A percentile compares a stretch with the other conserved stretches of the same genome.
Conservation (phyloP, 768 basidiomycete species). For the Leccinum sublutescens region DNA sequence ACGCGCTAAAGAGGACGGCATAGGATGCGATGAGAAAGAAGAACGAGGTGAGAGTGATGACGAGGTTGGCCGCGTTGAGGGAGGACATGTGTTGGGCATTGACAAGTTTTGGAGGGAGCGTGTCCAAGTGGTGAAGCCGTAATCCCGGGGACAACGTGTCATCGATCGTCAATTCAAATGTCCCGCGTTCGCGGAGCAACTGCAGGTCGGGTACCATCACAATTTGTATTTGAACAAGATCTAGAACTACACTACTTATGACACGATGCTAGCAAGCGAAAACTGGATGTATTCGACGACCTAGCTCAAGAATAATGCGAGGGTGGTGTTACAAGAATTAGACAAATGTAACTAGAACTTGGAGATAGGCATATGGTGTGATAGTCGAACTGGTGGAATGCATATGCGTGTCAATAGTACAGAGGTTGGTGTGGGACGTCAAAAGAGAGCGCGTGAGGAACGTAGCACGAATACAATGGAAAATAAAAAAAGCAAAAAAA, state of each 20-base stretch:
- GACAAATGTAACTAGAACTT: constrained; percentile 19
- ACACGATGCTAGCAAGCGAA: constrained; percentile 14
- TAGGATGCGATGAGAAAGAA: constrained; percentile 62
- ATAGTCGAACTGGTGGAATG: constrained; percentile 20
- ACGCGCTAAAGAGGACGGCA: constrained; percentile 63
- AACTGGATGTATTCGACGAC: constrained; percentile 17
- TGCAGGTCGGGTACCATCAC: not conserved
- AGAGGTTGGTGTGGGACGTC: constrained; percentile 20
- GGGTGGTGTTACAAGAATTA: constrained; percentile 33
- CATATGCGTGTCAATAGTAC: constrained; percentile 23
- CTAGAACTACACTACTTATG: constrained; percentile 31
- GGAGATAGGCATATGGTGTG: constrained; percentile 24
- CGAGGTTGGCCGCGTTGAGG: constrained; percentile 43
- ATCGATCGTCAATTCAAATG: constrained; percentile 3
- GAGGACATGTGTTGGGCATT: constrained; percentile 25
- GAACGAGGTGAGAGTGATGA: constrained; percentile 44
- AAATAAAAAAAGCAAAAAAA: not conserved
- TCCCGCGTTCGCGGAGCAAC: constrained; percentile 11
- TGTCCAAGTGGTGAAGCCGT: constrained; percentile 22
- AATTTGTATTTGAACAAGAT: constrained; percentile 21
- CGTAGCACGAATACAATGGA: constrained; percentile 6
- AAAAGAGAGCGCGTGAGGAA: constrained; percentile 17
- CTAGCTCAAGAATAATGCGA: constrained; percentile 13
- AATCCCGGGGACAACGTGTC: constrained; percentile 29
- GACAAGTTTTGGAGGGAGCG: constrained; percentile 2